Evolutionary conservation across 495 filamentous ascomycete genomes (phyloP), one percentile per base, ranked within the genome.

Genomic region (Letharia columbiana): DNA sequence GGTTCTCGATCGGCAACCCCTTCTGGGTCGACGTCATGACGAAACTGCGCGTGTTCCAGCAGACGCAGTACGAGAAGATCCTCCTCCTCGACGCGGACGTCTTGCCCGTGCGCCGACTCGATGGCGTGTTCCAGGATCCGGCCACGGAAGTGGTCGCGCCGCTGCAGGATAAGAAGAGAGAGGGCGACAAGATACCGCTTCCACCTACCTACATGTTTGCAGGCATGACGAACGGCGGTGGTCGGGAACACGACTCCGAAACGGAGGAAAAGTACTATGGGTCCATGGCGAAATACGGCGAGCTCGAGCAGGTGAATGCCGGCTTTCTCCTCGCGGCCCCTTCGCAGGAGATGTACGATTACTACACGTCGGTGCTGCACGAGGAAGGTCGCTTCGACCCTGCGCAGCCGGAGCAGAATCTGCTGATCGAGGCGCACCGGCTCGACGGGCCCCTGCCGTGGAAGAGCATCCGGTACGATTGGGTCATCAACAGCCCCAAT

Each of bases 61-160:
- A 23, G 58, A 42, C 35, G 18, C 35, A 42, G 58, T 42, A 60
- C 58, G 35, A 60, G 3, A 60, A 60, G 58, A 39, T 60, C n/a
- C 37, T 60, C 18, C 8, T 39, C 17, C 18, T 60, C 9, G 58
- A 60, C 58, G 58, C 58, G 12, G 47, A 50, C 20, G 47, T 50
- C 20, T 23, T 50, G 47, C 47, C 47, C 20, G 47, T 50, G 9
- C 20, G 58, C 9, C 37, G 18, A 20, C 37, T 60, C 18, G 58
- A 60, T 4, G 58, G 58, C 20, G 37, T 60, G 3, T 60, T 60
- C 20, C 3, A 41, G 37, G 37, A 60, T 17, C 37, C 58, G 20
- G 37, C 37, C 9, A 42, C 58, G 23, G 37, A 60, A 18, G 23
- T 41, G 3, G 47, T 23, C 37, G 39, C 1, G 20, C n/a, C 37